Conservation (phyloP, 2,329 filamentous ascomycete species). For the Rhinocladiella mackenziei region DNA sequence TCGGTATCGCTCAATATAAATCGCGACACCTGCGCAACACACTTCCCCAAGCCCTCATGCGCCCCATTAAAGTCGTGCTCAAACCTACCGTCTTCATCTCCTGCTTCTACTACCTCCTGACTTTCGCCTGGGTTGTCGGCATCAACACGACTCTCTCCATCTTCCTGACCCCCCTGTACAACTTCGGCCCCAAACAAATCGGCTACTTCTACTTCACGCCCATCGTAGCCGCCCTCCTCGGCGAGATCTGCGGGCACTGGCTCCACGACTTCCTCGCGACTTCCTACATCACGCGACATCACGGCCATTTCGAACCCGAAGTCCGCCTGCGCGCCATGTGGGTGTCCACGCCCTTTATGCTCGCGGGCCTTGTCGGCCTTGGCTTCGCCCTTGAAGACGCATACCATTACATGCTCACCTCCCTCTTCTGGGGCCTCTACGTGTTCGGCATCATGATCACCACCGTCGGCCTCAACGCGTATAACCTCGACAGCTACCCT, state of each 20-base stretch:
- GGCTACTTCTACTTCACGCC: slow-evolving; percentile 58
- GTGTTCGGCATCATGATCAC: slow-evolving; percentile 35
- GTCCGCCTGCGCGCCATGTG: slow-evolving; percentile 50
- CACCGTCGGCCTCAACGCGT: slow-evolving; percentile 49
- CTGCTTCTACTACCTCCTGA: slow-evolving; percentile 39
- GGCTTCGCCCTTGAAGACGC: slow-evolving; percentile 50
- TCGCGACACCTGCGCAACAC: slow-evolving; percentile 33
- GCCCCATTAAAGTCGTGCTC: slow-evolving; percentile 37
- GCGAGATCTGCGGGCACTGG: slow-evolving; percentile 54
- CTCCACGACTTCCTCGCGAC: slow-evolving; percentile 51
- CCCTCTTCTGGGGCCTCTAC: slow-evolving; percentile 52
- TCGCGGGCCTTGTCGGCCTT: slow-evolving; percentile 49
- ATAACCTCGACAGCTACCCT: slow-evolving; percentile 54
- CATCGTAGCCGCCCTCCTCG: slow-evolving; percentile 52
- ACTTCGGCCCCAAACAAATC: slow-evolving; percentile 49
- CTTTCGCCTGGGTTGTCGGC: slow-evolving; percentile 44
- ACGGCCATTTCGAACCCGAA: slow-evolving; percentile 56
- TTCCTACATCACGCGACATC: slow-evolving; percentile 45
- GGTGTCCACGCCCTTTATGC: slow-evolving; percentile 48
- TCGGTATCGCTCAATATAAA: slow-evolving; percentile 31
- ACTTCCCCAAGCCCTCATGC: slow-evolving; percentile 36
- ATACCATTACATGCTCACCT: slow-evolving; percentile 53
- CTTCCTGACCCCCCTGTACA: slow-evolving; percentile 50
- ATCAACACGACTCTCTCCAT: slow-evolving; percentile 56
- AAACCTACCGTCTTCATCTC: slow-evolving; percentile 40